phyloP scores from a whole-genome alignment of 495 filamentous ascomycete genomes.

The Hypoxylon perforatum region DNA sequence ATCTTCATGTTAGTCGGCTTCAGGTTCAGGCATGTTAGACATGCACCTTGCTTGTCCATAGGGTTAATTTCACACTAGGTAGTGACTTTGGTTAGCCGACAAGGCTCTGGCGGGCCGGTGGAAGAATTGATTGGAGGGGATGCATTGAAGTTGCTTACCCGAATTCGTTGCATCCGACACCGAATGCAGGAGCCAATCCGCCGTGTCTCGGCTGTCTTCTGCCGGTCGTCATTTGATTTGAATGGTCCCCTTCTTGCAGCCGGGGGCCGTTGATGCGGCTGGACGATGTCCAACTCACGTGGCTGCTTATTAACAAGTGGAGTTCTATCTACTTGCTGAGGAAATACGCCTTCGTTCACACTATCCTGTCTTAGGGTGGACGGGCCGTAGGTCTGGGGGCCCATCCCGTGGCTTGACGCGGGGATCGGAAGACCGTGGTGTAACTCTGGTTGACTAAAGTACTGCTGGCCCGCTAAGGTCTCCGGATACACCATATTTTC shows the following conservation, averaged over 20 bases:
- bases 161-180: constrained; percentile 66
- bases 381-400: constrained; percentile 27
- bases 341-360: constrained; percentile 14
- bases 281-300: constrained; percentile 45
- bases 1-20: constrained; percentile 55
- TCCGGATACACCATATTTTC: constrained; percentile 61
- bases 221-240: constrained; percentile 54
- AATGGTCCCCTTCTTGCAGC: constrained; percentile 61
- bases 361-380: constrained; percentile 26
- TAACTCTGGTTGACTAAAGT: constrained; percentile 36
- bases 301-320: constrained; percentile 21
- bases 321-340: constrained; percentile 32
- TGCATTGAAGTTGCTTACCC: constrained; percentile 49
- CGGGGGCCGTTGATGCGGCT: constrained; percentile 42
- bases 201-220: constrained; percentile 61
- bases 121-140: constrained; percentile 15
- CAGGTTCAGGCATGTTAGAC: constrained; percentile 60
- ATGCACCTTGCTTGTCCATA: constrained; percentile 54
- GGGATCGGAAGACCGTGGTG: constrained; percentile 36
- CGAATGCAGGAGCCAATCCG: constrained; percentile 63
- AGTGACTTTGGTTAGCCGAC: constrained; percentile 22
- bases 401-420: constrained; percentile 33
- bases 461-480: constrained; percentile 42
- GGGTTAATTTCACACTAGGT: constrained; percentile 61
- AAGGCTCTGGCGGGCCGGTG: background rate